Base-by-base conservation (phyloP, 495 filamentous ascomycete species). In the Elasticomyces elasticus region DNA sequence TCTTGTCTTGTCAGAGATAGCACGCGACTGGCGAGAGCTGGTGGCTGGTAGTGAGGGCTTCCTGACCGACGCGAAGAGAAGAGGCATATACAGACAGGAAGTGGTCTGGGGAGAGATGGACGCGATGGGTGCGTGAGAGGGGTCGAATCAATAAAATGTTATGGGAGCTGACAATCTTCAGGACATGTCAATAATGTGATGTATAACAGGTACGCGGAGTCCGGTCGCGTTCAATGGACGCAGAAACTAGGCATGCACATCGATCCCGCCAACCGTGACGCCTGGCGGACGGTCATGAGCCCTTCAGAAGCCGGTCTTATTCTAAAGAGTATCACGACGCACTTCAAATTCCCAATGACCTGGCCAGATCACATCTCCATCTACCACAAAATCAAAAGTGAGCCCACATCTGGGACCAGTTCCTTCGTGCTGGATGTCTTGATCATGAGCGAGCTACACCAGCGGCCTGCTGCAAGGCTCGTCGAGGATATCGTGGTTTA, bases 51-150 rank as follows among this genome's bases (percentile, higher is more conserved):
- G 79, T 53, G 86, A 95, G 61, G 91, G 91, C 4, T 97, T 84
- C 64, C 64, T 96, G 55, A 84, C 85, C 0, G 79, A 76, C 17
- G 74, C 75, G 47, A 73, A 76, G 52, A 70, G 83, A 25, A 73
- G 78, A 49, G 86, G 87, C 3, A 64, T 94, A 35, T 81, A 79
- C 54, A 67, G 78, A n/a, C 82, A 88, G 61, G 72, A 76, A 65
- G 82, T 96, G 20, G 84, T 82, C 0, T 95, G 88, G 89, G 89
- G 88, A 28, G 91, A 97, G 71, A 89, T 90, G 87, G 89, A 86
- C 76, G 30, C 41, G 13, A 46, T 60, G 58, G 28, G 40, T 20
- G 15, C 30, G 30, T 33, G n/a, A n/a, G n/a, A n/a, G n/a, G n/a
- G n/a, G n/a, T n/a, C n/a, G n/a, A n/a, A n/a, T n/a, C n/a, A n/a